Base-by-base conservation (phyloP, 2,329 filamentous ascomycete species). In the Lachnellula willkommii region DNA sequence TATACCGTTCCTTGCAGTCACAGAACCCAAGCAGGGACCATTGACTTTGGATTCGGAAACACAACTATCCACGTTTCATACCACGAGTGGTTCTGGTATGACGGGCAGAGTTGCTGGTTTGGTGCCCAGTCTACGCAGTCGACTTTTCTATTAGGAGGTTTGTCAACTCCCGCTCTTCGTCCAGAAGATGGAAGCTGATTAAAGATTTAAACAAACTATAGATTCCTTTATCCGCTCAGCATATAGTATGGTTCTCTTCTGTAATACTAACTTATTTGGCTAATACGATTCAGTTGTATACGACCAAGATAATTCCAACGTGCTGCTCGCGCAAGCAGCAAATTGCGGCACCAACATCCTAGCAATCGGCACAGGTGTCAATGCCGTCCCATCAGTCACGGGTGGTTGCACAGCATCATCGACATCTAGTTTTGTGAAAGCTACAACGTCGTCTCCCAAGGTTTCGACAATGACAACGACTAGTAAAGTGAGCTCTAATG, bases 281-380 rank as follows among this genome's bases (percentile, higher is more conserved):
- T 54, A 48, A 54, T 37, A 3, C 1, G 5, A 17, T 24, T 5
- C 37, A 60, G 62, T 58, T n/a, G 62, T 63, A 6, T 64, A 52
- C 53, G 62, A 64, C 37, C 60, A 63, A 40, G 62, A 63, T 32
- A 63, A 63, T 22, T 17, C 28, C 26, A 63, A 60, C 51, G 42
- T 63, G 17, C 57, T 49, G 37, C 28, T 64, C 12, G 60, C 60
- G 1, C 54, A 61, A 28, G 54, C 54, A 11, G 59, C 56, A 8
- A 57, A 50, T 24, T 64, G 62, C 32, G 59, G 59, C 1, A 50
- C 59, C 7, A 63, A 61, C 37, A 22, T 61, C 32, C 36, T 63
- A 8, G 35, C 57, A 0, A 63, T 63, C 36, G 52, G 47, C 11
- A 49, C 47, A 17, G 62, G 62, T 11, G 26, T 32, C 8, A 47